phyloP scores from a whole-genome alignment of 208 protist species.

The Leishmania braziliensis region DNA sequence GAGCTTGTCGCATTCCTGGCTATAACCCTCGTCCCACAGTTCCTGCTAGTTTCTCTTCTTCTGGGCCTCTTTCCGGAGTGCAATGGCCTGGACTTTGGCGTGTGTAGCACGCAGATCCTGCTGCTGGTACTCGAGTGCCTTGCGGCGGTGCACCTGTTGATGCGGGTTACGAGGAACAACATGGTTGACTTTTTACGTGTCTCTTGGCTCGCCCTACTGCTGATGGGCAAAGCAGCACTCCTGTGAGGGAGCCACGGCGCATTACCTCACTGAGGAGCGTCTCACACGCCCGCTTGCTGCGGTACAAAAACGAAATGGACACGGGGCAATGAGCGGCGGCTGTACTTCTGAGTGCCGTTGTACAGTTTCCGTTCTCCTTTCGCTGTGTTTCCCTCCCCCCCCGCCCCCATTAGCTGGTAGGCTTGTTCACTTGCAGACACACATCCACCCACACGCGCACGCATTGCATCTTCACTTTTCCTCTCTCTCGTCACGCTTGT shows the following conservation, averaged over 20 bases:
- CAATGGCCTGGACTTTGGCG: conserved; percentile 62
- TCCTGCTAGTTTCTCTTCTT: conserved; percentile 50
- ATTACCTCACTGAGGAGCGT: neutral
- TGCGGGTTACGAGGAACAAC: conserved; percentile 57
- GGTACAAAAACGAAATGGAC: neutral
- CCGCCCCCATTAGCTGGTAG: too few relatives aligned
- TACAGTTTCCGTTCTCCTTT: neutral
- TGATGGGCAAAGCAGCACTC: neutral
- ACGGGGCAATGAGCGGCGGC: neutral
- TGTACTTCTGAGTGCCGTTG: too few relatives aligned
- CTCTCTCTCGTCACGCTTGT: neutral
- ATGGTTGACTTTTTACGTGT: conserved; percentile 78
- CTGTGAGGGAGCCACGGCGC: neutral
- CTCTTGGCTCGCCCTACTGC: conserved; percentile 30
- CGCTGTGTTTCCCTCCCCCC: neutral
- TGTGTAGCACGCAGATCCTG: conserved; percentile 67
- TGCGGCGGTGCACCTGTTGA: conserved; percentile 31
- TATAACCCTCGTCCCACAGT: conserved; percentile 60
- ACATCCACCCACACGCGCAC: conserved; percentile 4
- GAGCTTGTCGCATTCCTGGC: conserved; percentile 52
- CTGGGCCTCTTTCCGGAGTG: conserved; percentile 39
- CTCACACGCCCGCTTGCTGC: neutral
- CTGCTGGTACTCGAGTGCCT: conserved; percentile 50
- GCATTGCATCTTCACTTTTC: too few relatives aligned
- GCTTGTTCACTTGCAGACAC: neutral